Percentiles rank a stretch among this genome's conserved stretches.
Conservation (phyloP, 192 early-diverging fungal species). For the Martensiomyces pterosporus region DNA sequence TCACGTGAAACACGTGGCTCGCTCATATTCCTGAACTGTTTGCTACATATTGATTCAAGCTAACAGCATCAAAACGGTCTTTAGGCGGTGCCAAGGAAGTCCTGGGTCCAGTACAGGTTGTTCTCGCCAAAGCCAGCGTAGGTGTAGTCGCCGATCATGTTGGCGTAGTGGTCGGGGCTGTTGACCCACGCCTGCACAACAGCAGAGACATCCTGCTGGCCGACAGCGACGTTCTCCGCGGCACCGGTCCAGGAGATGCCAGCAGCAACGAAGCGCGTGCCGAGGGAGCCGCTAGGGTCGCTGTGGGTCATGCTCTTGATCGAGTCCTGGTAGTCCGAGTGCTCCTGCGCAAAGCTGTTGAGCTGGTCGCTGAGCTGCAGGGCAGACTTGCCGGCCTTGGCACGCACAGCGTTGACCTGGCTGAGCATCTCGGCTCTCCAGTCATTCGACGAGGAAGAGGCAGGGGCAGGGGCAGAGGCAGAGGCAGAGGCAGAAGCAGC, state of each 20-base stretch:
- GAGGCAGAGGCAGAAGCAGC: neutral
- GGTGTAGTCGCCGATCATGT: slow-evolving; percentile 41
- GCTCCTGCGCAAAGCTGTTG: slow-evolving; percentile 32
- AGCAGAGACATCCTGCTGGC: slow-evolving; percentile 15
- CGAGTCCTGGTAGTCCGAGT: slow-evolving; percentile 30
- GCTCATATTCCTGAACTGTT: too few relatives aligned
- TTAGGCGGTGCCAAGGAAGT: too few relatives aligned
- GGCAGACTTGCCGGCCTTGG: slow-evolving; percentile 13
- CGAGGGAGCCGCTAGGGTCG: slow-evolving; percentile 19
- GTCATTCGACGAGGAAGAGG: too few relatives aligned
- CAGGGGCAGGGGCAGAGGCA: too few relatives aligned
- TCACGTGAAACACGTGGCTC: too few relatives aligned
- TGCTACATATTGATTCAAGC: too few relatives aligned
- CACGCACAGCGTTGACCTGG: slow-evolving; percentile 36
- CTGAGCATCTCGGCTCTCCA: slow-evolving; percentile 34
- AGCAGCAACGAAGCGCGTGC: slow-evolving; percentile 13
- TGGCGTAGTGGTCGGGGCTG: slow-evolving; percentile 46
- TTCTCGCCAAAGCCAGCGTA: slow-evolving; percentile 40
- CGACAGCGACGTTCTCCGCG: slow-evolving; percentile 53
- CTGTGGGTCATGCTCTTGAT: slow-evolving; percentile 4
- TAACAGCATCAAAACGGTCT: too few relatives aligned
- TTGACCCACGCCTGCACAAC: slow-evolving; percentile 47
- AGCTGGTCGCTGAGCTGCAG: slow-evolving; percentile 12
- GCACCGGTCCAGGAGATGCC: slow-evolving; percentile 14
- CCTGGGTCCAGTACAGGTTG: slow-evolving; percentile 39